phyloP scores from a whole-genome alignment of 805 yeast genomes.

The Saccharomycopsis microspora region DNA sequence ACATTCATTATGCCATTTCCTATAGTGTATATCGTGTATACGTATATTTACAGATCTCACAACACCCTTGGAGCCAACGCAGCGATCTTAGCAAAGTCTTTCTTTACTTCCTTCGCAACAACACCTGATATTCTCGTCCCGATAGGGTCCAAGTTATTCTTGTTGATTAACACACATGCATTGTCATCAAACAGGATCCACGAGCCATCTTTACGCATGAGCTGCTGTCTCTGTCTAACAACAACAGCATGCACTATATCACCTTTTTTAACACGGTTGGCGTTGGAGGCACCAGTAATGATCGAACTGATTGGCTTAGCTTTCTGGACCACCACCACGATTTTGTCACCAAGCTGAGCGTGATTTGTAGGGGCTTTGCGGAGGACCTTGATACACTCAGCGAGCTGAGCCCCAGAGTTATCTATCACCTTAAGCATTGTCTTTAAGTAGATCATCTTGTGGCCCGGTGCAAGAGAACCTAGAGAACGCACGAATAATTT shows the following conservation, averaged over 20 bases:
- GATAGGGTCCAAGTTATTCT: slow-evolving; percentile 78
- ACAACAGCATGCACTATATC: slow-evolving; percentile 94
- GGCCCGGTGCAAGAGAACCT: not conserved
- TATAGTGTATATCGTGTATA: no score
- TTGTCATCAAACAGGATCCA: slow-evolving; percentile 85
- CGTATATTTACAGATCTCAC: slow-evolving; percentile 18
- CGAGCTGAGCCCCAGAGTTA: slow-evolving; percentile 90
- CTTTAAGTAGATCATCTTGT: slow-evolving; percentile 75
- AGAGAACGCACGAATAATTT: no score
- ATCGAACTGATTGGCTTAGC: slow-evolving; percentile 62
- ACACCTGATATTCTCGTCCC: slow-evolving; percentile 89
- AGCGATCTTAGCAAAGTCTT: slow-evolving; percentile 75
- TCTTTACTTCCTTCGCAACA: slow-evolving; percentile 83
- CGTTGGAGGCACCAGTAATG: slow-evolving; percentile 60
- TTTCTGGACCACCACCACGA: slow-evolving; percentile 88
- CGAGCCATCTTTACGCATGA: slow-evolving; percentile 77
- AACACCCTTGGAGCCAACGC: slow-evolving; percentile 84
- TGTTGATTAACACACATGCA: slow-evolving; percentile 91
- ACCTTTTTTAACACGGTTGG: slow-evolving; percentile 83
- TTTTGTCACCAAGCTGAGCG: slow-evolving; percentile 82
- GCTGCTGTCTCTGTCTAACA: slow-evolving; percentile 80
- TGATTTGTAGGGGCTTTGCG: slow-evolving; percentile 78
- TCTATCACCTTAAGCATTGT: slow-evolving; percentile 84
- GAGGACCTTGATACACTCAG: slow-evolving; percentile 90
- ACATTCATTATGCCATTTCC: no score